Base-by-base conservation (phyloP, 2,329 filamentous ascomycete species). In the Alternaria postmessia region DNA sequence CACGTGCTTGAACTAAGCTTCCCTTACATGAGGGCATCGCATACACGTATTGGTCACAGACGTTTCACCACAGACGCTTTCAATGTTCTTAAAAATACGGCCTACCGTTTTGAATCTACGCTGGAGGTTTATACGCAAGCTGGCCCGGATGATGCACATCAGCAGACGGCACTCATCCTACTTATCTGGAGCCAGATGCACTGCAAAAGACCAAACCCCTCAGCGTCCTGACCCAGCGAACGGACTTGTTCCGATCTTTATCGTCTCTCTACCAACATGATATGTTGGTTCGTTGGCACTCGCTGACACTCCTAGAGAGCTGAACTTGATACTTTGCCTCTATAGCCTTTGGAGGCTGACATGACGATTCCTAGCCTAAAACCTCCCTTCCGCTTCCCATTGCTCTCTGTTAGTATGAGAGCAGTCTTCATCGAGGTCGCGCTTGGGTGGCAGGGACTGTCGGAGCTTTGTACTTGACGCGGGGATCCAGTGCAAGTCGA, bases 401-500 rank as follows among this genome's bases (percentile, higher is more conserved):
- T 42, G 9, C 18, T 30, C 9, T 26, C 32, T 7, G 39, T 26
- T 36, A 49, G 11, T 4, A 38, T 5, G 20, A 49, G 14, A 38
- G 16, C 16, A 20, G 18, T 7, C n/a, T 26, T 73, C 68, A 75
- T 16, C 68, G 69, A 54, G 57, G 59, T 32, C 67, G 67, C 18
- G 42, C 47, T 51, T 59, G 68, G 7, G 54, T 56, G 30, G 61
- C 63, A 28, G 60, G 49, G 16, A 64, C 54, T 39, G 63, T 62
- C 39, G 68, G 67, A 14, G 73, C 62, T 34, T 69, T 73, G 63
- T 81, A 86, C 73, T 84, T 88, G 39, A 87, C 84, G 57, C 87
- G 81, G 3, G 87, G 87, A 71, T 89, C 87, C 63, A 89, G 76
- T 26, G 84, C 80, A 51, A 89, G 75, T 51, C 88, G 80, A 74